Conservation (phyloP, 1,284 basidiomycete genomes). For the Rhodotorula sp. region DNA sequence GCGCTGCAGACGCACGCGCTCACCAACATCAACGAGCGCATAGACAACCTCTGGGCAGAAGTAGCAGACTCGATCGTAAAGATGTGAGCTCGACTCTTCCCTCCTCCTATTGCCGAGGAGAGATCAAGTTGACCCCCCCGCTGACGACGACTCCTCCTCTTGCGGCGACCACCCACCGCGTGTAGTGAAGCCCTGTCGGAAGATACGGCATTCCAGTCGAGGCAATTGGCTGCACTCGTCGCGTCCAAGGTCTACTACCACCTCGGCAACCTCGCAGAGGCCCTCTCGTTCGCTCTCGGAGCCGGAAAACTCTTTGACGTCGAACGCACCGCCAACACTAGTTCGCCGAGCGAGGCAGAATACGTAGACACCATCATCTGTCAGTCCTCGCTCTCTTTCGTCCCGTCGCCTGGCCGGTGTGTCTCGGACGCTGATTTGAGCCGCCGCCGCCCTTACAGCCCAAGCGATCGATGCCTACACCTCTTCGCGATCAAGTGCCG, state of each 20-base stretch:
- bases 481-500: conserved; percentile 53
- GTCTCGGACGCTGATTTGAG: background rate
- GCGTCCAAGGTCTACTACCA: conserved; percentile 96
- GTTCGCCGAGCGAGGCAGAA: conserved; percentile 65
- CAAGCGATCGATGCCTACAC: conserved; percentile 94
- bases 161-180: conserved; percentile 2
- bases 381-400: conserved; percentile 52
- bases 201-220: conserved; percentile 65
- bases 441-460: conserved; percentile 55
- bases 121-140: background rate
- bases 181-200: conserved; percentile 85
- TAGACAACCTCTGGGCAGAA: conserved; percentile 95
- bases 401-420: background rate
- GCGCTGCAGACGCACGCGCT: conserved; percentile 87
- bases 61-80: conserved; percentile 88
- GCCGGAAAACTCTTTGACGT: conserved; percentile 81
- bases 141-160: conserved; percentile 27
- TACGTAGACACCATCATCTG: conserved; percentile 92
- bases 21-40: conserved; percentile 72
- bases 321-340: conserved; percentile 53
- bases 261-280: conserved; percentile 88
- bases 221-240: conserved; percentile 78
- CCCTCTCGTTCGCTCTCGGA: conserved; percentile 84
- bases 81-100: conserved; percentile 62
- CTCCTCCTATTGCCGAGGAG: too few species aligned